Evolutionary conservation across 176 grass and related monocot genomes (phyloP).

Genomic region (Oryza australiensis): DNA sequence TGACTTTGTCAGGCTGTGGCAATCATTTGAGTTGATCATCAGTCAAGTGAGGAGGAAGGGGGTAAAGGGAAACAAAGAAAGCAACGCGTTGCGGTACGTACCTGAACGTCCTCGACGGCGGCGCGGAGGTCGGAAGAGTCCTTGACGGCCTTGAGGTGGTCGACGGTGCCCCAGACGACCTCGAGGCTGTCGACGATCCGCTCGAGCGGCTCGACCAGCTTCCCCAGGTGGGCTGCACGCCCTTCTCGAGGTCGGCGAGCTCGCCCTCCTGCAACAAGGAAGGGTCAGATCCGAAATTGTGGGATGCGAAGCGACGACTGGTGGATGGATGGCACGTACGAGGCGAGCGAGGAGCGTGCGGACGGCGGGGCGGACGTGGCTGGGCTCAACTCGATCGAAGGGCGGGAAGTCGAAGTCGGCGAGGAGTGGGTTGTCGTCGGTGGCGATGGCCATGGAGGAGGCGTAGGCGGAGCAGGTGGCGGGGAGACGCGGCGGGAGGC

Average conservation of each 20-base stretch:
- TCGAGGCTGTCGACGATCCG: conserved; percentile 77
- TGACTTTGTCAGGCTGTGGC: conserved; percentile 87
- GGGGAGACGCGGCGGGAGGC: conserved; percentile 26
- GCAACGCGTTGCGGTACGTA: background rate
- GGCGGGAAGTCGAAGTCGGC: conserved; percentile 74
- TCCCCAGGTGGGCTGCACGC: conserved; percentile 75
- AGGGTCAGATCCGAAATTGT: background rate
- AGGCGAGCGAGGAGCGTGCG: conserved; percentile 67
- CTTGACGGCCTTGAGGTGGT: conserved; percentile 94
- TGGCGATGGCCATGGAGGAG: background rate
- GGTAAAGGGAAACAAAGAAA: too few relatives aligned
- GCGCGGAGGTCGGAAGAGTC: conserved; percentile 78
- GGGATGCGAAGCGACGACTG: background rate
- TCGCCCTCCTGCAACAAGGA: conserved; percentile 59
- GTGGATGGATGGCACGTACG: conserved; percentile 25
- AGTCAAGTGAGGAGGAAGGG: background rate
- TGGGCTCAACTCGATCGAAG: conserved; percentile 68
- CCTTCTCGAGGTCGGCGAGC: conserved; percentile 79
- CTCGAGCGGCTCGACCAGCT: conserved; percentile 89
- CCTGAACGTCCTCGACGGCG: conserved; percentile 94
- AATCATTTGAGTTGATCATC: background rate
- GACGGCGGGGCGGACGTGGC: conserved; percentile 77
- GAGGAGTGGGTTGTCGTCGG: conserved; percentile 58
- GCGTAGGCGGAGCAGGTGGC: conserved; percentile 42
- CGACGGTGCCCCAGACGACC: conserved; percentile 78